Evolutionary conservation across 768 basidiomycete genomes (phyloP), one percentile per base, ranked within the genome.

Genomic region (Hydnomerulius pinastri): DNA sequence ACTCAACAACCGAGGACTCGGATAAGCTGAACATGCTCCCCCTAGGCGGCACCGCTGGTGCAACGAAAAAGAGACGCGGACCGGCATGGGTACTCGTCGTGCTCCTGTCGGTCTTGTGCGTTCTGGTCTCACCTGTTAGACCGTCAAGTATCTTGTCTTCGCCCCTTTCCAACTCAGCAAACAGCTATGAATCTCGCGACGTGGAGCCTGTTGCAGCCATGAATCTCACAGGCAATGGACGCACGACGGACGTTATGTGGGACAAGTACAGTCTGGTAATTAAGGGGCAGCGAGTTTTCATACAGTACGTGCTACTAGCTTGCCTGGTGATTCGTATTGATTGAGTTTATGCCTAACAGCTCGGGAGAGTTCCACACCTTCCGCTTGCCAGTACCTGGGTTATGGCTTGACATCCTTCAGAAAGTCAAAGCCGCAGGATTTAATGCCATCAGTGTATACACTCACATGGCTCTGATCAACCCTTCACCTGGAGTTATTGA

Each of bases 321-420:
- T 43, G 8, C 12, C 27, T 12, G 15, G 4, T 13, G 9, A 17
- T 23, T 17, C 46, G 36, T 12, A 27, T 30, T 43, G 23, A n/a
- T n/a, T n/a, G 6, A 35, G 15, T 32, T 30, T 48, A 35, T 35
- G 33, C 44, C 20, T 43, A 21, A 33, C 51, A 91, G 90, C 58
- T 89, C 87, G 1, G 91, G 91, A 50, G 91, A 92, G 65, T 90
- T 91, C 65, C 91, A 92, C 59, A 81, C 88, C 1, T 92, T 88
- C 71, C 81, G 89, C 20, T 70, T 92, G 7, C 91, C 89, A 9
- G 85, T 91, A 0, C 88, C 86, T 13, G 81, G 81, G 3, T 67
- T 92, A 48, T 93, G 91, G 90, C 76, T 82, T 11, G 91, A 92
- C 60, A 82, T 92, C 43, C 78, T 92, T 35, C 84, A 92, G 56